Evolutionary conservation across 1,284 basidiomycete genomes (phyloP).

Genomic region (Moniliella sp.): DNA sequence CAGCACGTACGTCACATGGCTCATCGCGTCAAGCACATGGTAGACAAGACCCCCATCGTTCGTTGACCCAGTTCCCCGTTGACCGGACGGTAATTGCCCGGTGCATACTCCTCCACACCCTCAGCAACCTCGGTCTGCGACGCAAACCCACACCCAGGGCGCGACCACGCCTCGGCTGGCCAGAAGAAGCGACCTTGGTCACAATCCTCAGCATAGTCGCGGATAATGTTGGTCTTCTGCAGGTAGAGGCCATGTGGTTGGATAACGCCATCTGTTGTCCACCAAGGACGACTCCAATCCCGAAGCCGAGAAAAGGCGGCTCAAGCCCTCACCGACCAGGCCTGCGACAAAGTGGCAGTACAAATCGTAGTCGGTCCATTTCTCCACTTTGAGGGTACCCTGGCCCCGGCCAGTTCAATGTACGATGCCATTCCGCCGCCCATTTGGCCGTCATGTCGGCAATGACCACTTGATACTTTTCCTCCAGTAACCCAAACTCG

Average conservation of each 20-base stretch:
- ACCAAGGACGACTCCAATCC: too few species aligned
- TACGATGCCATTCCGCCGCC: constrained; percentile 86
- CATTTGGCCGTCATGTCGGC: constrained; percentile 52
- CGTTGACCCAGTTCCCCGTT: constrained; percentile 14
- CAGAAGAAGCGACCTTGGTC: constrained; percentile 74
- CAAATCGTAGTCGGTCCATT: constrained; percentile 59
- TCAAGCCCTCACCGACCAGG: constrained; percentile 90
- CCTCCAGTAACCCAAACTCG: constrained; percentile 46
- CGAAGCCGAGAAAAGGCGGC: constrained; percentile 50
- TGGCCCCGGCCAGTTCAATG: constrained; percentile 20
- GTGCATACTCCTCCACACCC: constrained; percentile 17
- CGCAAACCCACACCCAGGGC: constrained; percentile 8
- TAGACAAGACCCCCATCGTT: constrained; percentile 38
- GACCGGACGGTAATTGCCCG: constrained; percentile 9
- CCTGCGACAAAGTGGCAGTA: constrained; percentile 99
- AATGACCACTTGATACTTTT: constrained; percentile 53
- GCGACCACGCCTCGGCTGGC: constrained; percentile 70
- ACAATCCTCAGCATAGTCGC: constrained; percentile 80
- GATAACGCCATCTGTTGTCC: constrained; percentile 61
- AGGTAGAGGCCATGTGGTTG: constrained; percentile 85
- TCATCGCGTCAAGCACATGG: constrained; percentile 74
- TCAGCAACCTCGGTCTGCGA: constrained; percentile 17
- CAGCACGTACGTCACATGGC: constrained; percentile 61
- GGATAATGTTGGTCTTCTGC: constrained; percentile 94
- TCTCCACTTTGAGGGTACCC: constrained; percentile 9